These are phyloP conservation scores for Nepenthes mirabilis DNA, from an alignment of 148 eudicot species.

Conservation along the genomic window DNA sequence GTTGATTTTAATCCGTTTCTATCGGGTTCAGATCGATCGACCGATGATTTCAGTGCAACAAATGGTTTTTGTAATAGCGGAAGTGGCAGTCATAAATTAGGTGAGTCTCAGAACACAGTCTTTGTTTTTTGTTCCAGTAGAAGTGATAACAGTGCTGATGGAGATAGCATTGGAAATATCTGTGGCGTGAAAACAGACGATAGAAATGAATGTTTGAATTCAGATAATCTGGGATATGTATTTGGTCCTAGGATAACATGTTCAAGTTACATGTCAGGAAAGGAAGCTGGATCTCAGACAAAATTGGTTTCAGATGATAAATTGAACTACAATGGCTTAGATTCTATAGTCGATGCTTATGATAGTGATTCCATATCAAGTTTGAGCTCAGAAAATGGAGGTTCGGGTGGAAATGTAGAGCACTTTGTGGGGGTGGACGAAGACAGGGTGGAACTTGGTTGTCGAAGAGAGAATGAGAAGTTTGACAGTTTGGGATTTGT, in stretches of 20 bases:
- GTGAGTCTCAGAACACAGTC: slow-evolving; percentile 11
- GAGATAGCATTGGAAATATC: background rate
- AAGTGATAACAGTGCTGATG: background rate
- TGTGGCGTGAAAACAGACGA: background rate
- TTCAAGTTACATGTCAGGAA: background rate
- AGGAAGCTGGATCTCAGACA: too few relatives aligned
- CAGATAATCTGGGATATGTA: background rate
- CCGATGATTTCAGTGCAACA: slow-evolving; percentile 13
- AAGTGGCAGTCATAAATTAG: slow-evolving; percentile 2
- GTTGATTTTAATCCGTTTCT: slow-evolving; percentile 8
- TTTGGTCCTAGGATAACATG: background rate
- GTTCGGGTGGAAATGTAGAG: background rate
- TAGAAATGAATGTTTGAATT: background rate
- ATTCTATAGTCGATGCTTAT: too few relatives aligned
- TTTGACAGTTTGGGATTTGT: slow-evolving; percentile 8
- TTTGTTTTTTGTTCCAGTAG: slow-evolving; percentile 26
- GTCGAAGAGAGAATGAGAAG: slow-evolving; percentile 8
- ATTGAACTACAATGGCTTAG: too few relatives aligned
- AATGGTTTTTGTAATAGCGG: slow-evolving; percentile 3
- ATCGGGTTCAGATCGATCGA: background rate
- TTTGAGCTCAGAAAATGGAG: slow-evolving; percentile 5
- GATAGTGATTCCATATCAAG: background rate
- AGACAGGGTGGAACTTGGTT: background rate
- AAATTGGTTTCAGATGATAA: too few relatives aligned
- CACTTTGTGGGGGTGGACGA: background rate